Conservation (phyloP, 2,329 filamentous ascomycete genomes). For the Calonectria pauciramosa region DNA sequence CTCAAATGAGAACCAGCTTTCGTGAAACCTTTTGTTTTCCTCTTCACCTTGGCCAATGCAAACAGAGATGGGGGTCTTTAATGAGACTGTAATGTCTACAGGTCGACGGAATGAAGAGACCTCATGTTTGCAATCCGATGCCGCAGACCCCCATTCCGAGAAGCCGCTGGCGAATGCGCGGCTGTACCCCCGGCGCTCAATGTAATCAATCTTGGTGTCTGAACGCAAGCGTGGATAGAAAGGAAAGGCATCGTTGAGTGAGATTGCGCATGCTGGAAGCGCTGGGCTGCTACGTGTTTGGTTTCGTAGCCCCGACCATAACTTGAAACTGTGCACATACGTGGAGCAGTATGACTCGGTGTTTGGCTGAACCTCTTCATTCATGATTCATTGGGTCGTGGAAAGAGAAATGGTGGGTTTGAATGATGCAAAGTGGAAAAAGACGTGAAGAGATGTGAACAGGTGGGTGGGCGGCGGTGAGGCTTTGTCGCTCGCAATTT, state of each 20-base stretch:
- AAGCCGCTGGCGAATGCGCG: not conserved
- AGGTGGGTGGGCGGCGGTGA: no score
- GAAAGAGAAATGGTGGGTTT: not conserved
- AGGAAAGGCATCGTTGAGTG: conserved; percentile 2
- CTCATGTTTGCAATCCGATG: not conserved
- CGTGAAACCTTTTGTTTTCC: not conserved
- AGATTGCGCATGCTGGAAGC: not conserved
- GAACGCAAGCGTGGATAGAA: not conserved
- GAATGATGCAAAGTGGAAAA: no score
- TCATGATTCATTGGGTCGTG: not conserved
- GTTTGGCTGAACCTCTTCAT: conserved; percentile 1
- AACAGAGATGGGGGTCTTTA: not conserved
- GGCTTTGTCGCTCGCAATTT: no score
- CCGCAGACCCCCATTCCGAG: not conserved
- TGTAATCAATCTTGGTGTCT: not conserved
- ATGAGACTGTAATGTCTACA: not conserved
- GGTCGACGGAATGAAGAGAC: not conserved
- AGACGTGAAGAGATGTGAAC: no score
- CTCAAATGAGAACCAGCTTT: not conserved
- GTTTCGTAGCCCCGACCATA: not conserved
- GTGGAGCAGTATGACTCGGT: not conserved
- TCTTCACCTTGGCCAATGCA: not conserved
- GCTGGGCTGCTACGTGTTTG: not conserved
- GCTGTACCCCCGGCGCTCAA: not conserved
- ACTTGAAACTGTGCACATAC: not conserved